phyloP scores from a whole-genome alignment of 257 asterid species.

The Ballota nigra region DNA sequence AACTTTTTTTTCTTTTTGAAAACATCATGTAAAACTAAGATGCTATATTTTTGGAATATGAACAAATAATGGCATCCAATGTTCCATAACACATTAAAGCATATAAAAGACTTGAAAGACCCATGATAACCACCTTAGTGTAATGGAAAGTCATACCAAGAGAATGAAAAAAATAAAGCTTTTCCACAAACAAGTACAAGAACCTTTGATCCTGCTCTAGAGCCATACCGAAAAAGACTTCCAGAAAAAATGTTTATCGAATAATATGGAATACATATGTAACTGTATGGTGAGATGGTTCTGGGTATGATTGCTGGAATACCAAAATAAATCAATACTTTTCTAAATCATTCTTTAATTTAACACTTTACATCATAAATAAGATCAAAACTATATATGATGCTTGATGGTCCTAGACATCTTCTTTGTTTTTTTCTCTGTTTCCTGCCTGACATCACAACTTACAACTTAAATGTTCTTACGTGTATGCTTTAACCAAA shows the following conservation, averaged over 20 bases:
- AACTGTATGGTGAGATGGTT: neutral
- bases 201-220: neutral
- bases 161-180: neutral
- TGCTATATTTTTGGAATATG: neutral
- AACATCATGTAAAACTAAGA: neutral
- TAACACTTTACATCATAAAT: neutral
- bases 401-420: conserved; percentile 1
- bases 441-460: neutral
- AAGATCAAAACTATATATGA: neutral
- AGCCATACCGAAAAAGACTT: neutral
- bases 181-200: conserved; percentile 11
- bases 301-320: neutral
- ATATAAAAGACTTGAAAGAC: neutral
- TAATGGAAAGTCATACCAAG: neutral
- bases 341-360: neutral
- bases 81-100: neutral
- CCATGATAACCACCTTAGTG: conserved; percentile 1
- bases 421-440: neutral
- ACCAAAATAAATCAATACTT: neutral
- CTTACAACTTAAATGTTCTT: neutral
- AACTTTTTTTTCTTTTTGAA: too few species aligned
- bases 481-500: neutral
- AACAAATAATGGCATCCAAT: neutral
- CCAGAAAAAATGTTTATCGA: neutral
- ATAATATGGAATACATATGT: neutral